Conservation (phyloP, 805 yeast genomes). For the Candida ficus region DNA sequence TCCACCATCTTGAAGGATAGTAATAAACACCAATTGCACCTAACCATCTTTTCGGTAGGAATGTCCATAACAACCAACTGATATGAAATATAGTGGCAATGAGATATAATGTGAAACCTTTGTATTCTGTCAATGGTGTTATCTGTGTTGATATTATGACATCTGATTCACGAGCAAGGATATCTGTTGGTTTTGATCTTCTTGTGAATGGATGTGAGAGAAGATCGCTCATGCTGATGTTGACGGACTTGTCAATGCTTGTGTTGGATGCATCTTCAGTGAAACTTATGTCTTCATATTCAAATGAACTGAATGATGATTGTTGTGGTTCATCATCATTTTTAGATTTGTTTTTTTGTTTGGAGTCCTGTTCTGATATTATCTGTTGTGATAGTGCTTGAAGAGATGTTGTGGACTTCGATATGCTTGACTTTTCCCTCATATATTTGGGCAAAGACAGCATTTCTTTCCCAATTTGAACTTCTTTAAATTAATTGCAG, state of each 20-base stretch:
- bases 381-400: neutral
- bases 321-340: neutral
- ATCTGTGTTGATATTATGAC: constrained; percentile 53
- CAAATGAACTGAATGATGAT: constrained; percentile 6
- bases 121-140: constrained; percentile 69
- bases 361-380: neutral
- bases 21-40: constrained; percentile 53
- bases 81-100: constrained; percentile 51
- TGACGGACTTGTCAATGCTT: no score
- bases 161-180: constrained; percentile 59
- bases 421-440: neutral
- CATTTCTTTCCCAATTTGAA: no score
- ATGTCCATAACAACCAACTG: constrained; percentile 68
- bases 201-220: neutral
- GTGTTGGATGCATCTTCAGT: no score
- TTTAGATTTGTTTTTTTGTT: neutral
- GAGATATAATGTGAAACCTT: constrained; percentile 80
- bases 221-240: no score
- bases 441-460: neutral
- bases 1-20: constrained; percentile 92
- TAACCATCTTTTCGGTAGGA: constrained; percentile 57
- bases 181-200: constrained; percentile 35
- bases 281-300: constrained; percentile 10
- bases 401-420: constrained; percentile 9
- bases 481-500: no score